These are phyloP conservation scores for Suillus bovinus DNA, from an alignment of 768 basidiomycete genomes.

Conservation along the genomic window DNA sequence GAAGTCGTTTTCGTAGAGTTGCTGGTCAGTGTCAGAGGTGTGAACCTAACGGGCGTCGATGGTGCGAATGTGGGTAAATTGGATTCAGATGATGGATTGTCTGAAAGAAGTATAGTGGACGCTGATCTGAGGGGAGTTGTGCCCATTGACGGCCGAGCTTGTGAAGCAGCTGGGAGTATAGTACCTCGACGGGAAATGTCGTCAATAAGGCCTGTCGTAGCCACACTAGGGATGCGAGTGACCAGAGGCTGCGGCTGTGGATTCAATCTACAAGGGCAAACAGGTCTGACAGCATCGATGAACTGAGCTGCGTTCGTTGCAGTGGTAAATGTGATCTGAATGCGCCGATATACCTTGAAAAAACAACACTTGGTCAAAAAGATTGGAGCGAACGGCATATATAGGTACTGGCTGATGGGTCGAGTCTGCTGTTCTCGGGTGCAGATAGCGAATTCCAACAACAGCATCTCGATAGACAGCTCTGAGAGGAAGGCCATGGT, in stretches of 20 bases:
- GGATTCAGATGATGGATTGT: not conserved
- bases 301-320: conserved; percentile 51
- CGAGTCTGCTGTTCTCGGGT: conserved; percentile 39
- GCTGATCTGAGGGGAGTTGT: not conserved
- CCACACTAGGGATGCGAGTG: conserved; percentile 19
- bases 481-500: conserved; percentile 71
- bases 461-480: conserved; percentile 75
- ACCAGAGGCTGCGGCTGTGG: conserved; percentile 28
- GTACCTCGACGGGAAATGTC: conserved; percentile 22
- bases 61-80: conserved; percentile 8
- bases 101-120: not conserved
- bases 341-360: conserved; percentile 67
- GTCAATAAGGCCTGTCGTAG: conserved; percentile 4
- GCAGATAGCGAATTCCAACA: conserved; percentile 75
- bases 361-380: conserved; percentile 9
- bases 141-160: conserved; percentile 11
- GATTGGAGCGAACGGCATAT: not conserved
- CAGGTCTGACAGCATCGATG: conserved; percentile 58
- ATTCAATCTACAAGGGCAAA: conserved; percentile 77
- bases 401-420: conserved; percentile 35
- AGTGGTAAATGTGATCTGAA: conserved; percentile 71
- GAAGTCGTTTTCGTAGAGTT: not conserved
- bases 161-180: not conserved
- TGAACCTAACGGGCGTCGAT: conserved; percentile 12
- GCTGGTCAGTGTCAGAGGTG: conserved; percentile 9